Base-by-base conservation (phyloP, 2,329 filamentous ascomycete species). In the Ciborinia camelliae region DNA sequence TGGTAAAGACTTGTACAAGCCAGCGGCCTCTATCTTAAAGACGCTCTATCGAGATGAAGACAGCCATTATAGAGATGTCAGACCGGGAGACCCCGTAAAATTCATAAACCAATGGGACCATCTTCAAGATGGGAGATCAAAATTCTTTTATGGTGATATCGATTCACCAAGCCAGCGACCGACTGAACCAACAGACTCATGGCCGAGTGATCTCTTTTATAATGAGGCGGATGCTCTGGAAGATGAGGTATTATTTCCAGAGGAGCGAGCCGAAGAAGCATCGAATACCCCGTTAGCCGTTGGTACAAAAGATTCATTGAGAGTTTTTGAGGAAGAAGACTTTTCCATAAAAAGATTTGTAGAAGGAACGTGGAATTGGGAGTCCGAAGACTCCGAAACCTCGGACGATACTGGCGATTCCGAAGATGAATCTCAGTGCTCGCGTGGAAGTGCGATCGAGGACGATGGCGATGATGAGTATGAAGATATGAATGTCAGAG, bases 191-290 rank as follows among this genome's bases (percentile, higher is more conserved):
- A 53, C 20, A 39, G 58, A 61, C 45, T 53, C 26, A 41, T 61
- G 45, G 47, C 67, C 70, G 26, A 69, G 69, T 23, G 66, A 71
- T 15, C 66, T 76, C 62, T 71, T 75, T 28, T 80, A 79, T 65
- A 77, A 73, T 10, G 75, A 79, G 55, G 75, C 76, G 2, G 77
- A 81, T 67, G 74, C 72, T 39, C 64, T 78, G 12, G 78, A 80
- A 69, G 78, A 80, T 55, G 71, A 71, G 4, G 70, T 80, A 8
- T 70, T 80, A 4, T 80, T 80, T 63, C 77, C 78, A 0, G 73
- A 77, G 50, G 76, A 79, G 62, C 59, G 63, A 32, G 23, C 60
- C 10, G 15, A 32, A 4, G 54, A 65, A n/a, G 37, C 26, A 23
- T 18, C 30, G 9, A 32, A 26, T 26, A 26, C 39, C 7, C 57